Evolutionary conservation across 2,329 filamentous ascomycete genomes (phyloP), one percentile per base, ranked within the genome.

Genomic region (Fusarium kyushuense): DNA sequence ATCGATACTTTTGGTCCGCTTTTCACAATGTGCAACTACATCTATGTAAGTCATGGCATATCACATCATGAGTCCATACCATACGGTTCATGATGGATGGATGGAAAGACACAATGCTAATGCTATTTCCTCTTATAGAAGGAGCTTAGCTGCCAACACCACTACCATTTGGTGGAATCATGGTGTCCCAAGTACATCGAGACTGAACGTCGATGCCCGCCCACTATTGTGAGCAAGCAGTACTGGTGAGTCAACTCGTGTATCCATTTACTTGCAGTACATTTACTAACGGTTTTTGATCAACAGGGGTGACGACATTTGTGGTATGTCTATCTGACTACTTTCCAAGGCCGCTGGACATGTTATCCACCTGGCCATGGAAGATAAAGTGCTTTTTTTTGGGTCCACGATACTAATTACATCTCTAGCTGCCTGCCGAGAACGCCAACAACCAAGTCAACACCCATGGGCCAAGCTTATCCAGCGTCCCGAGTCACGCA

Each of bases 101-200:
- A 27, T 43, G 10, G 14, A 33, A 33, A 33, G 32, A 33, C 27
- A 21, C n/a, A 32, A 52, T 68, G 63, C 67, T 72, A 53, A 72
- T 58, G 51, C 11, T 32, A 3, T 25, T 40, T 25, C 41, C 21
- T 25, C 30, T 19, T 51, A 23, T 64, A 85, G 84, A 84, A 84
- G 60, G 82, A 85, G 63, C 79, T 85, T 62, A 83, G 84, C 75
- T 85, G 84, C 65, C 80, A 83, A 65, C 79, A 80, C 54, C 83
- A 85, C 74, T 84, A 83, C 77, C 84, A 85, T 67, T 74, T 81
- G 64, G 81, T 82, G 57, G 80, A 82, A 62, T 82, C 80, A 27
- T 83, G 81, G 81, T 83, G 81, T 52, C 76, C 78, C 58, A 81
- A 81, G 65, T 83, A 83, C 55, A 82, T 82, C 57, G 79, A 79